phyloP scores from a whole-genome alignment of 768 basidiomycete species.

The Lactarius evosmus region DNA sequence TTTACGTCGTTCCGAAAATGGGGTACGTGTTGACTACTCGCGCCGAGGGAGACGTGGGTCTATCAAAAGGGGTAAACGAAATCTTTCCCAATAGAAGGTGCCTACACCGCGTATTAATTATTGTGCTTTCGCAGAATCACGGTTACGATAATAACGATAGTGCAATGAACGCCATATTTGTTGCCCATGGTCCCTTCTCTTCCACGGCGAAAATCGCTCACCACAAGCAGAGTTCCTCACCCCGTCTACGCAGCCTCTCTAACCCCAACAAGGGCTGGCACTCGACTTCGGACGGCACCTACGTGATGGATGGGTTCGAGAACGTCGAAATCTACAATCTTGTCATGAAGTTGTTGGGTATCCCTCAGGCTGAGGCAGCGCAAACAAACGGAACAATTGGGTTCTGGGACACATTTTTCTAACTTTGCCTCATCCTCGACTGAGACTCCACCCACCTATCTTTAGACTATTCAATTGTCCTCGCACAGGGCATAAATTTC shows the following conservation, averaged over 20 bases:
- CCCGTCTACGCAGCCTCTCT: conserved; percentile 31
- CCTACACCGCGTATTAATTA: background rate
- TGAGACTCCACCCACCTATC: background rate
- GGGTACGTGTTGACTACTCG: conserved; percentile 76
- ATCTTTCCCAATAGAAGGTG: background rate
- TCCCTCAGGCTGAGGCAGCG: conserved; percentile 49
- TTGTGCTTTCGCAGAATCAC: conserved; percentile 56
- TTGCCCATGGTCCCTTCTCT: conserved; percentile 89
- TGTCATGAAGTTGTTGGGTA: conserved; percentile 68
- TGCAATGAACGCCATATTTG: conserved; percentile 86
- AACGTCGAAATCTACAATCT: conserved; percentile 88
- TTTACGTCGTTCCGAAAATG: conserved; percentile 79
- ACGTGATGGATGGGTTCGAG: conserved; percentile 77
- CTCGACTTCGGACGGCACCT: conserved; percentile 58
- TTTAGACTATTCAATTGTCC: background rate
- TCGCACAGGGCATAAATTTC: background rate
- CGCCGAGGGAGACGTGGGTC: conserved; percentile 53
- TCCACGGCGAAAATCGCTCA: conserved; percentile 59
- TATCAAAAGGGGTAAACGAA: conserved; percentile 70
- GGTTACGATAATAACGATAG: conserved; percentile 81
- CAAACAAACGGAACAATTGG: conserved; percentile 71
- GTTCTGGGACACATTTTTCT: conserved; percentile 84
- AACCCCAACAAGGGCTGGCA: conserved; percentile 57
- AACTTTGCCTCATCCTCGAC: background rate
- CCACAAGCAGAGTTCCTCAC: conserved; percentile 30